phyloP scores from a whole-genome alignment of 345 rosid genomes.

The Anastatica hierochuntica region DNA sequence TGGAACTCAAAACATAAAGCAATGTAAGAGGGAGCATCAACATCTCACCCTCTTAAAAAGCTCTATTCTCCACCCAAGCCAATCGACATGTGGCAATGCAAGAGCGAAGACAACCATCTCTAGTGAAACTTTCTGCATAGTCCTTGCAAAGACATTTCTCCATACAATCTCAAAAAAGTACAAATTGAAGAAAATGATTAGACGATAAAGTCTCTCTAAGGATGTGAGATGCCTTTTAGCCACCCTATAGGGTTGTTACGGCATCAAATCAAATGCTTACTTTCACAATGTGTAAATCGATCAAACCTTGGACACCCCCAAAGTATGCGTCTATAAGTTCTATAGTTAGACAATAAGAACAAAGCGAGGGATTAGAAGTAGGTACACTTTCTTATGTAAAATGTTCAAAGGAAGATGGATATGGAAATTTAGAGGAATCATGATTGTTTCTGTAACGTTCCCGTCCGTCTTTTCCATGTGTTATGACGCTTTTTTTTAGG shows the following conservation, averaged over 20 bases:
- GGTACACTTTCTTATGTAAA: too few species aligned
- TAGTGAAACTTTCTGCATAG: background rate
- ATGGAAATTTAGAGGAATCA: too few species aligned
- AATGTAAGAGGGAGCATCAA: background rate
- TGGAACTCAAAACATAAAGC: background rate
- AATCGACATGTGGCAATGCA: background rate
- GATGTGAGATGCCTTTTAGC: background rate
- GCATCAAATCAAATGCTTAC: too few species aligned
- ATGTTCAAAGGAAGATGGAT: too few species aligned
- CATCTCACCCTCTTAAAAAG: background rate
- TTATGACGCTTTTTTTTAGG: too few species aligned
- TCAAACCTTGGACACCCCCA: too few species aligned
- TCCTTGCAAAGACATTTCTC: background rate
- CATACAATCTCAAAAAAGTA: background rate
- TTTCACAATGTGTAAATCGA: too few species aligned
- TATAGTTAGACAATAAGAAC: too few species aligned
- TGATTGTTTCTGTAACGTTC: too few species aligned
- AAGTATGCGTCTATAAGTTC: too few species aligned
- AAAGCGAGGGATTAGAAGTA: too few species aligned
- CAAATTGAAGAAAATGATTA: background rate
- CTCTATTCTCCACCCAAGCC: background rate
- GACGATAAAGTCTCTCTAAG: background rate
- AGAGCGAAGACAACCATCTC: background rate
- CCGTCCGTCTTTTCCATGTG: too few species aligned
- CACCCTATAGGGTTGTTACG: background rate